A percentile compares a stretch with the other conserved stretches of the same genome.
phyloP scores from a whole-genome alignment of 2,329 filamentous ascomycete genomes.

The Dactylonectria estremocensis region DNA sequence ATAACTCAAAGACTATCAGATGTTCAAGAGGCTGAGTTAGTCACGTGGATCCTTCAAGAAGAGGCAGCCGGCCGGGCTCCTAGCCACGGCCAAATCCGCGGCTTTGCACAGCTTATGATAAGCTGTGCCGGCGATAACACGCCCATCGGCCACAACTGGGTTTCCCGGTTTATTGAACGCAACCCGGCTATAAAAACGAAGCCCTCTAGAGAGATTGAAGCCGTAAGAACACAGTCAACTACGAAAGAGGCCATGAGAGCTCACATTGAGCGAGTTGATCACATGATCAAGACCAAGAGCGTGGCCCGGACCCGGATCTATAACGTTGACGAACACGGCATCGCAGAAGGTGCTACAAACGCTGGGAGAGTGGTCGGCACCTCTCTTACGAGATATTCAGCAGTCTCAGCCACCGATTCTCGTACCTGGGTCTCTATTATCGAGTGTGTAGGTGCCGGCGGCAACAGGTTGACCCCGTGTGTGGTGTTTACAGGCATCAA shows the following conservation, averaged over 20 bases:
- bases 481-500: constrained; percentile 3
- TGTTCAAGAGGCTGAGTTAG: not conserved
- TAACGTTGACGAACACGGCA: constrained; percentile 1
- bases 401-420: too few relatives aligned
- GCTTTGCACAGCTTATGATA: constrained; percentile 8
- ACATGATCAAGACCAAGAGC: constrained; percentile 1
- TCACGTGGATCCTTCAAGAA: constrained; percentile 1
- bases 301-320: not conserved
- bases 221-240: not conserved
- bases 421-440: constrained; percentile 13
- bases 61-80: too few relatives aligned
- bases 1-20: not conserved
- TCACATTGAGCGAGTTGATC: not conserved
- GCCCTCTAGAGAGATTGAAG: not conserved
- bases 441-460: too few relatives aligned
- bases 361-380: constrained; percentile 3
- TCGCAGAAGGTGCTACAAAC: too few relatives aligned
- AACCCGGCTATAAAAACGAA: not conserved
- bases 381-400: not conserved
- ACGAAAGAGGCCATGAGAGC: not conserved
- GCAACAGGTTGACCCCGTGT: too few relatives aligned
- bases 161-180: not conserved
- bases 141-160: not conserved
- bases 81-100: not conserved
- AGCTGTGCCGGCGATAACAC: not conserved